These are phyloP conservation scores for Lecanicillium sp. DNA, from an alignment of 2,329 filamentous ascomycete species.

Conservation along the genomic window DNA sequence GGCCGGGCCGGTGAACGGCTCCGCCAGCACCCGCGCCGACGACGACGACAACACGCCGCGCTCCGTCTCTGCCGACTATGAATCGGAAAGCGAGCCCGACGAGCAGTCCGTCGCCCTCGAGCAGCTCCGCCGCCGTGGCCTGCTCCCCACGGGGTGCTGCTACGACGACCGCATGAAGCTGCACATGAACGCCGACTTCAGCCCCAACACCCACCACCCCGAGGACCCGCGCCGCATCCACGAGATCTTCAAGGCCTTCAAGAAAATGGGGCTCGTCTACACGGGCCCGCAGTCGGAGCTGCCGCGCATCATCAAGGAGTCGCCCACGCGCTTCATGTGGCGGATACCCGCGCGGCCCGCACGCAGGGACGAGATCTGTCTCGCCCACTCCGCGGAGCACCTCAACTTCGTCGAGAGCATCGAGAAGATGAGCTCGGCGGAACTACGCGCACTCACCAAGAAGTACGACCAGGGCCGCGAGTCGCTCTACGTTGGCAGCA, in stretches of 20 bases:
- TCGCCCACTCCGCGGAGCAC: slow-evolving; percentile 73
- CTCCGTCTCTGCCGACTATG: slow-evolving; percentile 30
- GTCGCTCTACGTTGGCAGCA: slow-evolving; percentile 76
- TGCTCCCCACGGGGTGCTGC: slow-evolving; percentile 68
- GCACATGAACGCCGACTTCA: slow-evolving; percentile 78
- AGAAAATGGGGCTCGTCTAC: slow-evolving; percentile 71
- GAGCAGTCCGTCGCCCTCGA: slow-evolving; percentile 32
- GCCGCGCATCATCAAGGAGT: slow-evolving; percentile 42
- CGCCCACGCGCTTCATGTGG: slow-evolving; percentile 59
- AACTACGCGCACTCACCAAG: slow-evolving; percentile 62
- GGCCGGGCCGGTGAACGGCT: slow-evolving; percentile 15
- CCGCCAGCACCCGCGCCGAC: slow-evolving; percentile 5
- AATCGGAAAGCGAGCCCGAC: slow-evolving; percentile 26
- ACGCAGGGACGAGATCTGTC: slow-evolving; percentile 70
- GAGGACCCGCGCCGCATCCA: slow-evolving; percentile 91
- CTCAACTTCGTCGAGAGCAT: slow-evolving; percentile 67
- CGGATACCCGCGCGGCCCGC: slow-evolving; percentile 76
- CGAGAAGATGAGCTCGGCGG: slow-evolving; percentile 48
- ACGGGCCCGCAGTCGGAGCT: slow-evolving; percentile 51
- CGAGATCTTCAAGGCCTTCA: slow-evolving; percentile 86
- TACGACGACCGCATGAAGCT: slow-evolving; percentile 96
- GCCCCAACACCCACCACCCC: slow-evolving; percentile 73
- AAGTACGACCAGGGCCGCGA: slow-evolving; percentile 58
- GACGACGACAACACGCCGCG: slow-evolving; percentile 22
- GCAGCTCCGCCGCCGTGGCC: slow-evolving; percentile 37